Base-by-base conservation (phyloP, 140 eudicot species). In the Senecio squalidus region DNA sequence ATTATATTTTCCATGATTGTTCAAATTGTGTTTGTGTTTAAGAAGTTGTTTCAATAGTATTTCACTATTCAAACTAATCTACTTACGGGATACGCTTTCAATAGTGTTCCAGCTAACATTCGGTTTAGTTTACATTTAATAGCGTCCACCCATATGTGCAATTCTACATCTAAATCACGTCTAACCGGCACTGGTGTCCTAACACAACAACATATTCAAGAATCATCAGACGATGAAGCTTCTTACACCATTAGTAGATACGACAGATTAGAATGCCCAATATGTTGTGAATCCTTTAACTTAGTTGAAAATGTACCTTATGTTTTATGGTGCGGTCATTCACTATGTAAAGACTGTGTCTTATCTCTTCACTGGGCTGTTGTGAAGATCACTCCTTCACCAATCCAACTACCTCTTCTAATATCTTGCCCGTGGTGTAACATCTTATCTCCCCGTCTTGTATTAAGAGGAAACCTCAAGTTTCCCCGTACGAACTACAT, bases 391-490 rank as follows among this genome's bases (percentile, higher is more conserved):
- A 84, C 83, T 5, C 69, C 94, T 67, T 53, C 65, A 46, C 94
- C 89, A 13, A n/a, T 86, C 45, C 86, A 84, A 67, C 80, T 90
- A 36, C 97, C 97, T 16, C 89, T 86, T 63, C 68, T 90, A 26
- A 75, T 90, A 65, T 76, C 95, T 28, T 90, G 97, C 57, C 97
- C 95, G 2, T 90, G 97, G 97, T 90, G 97, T 82, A 86, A 67
- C 25, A 79, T 86, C 39, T 64, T 86, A 43, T 80, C 97, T 10
- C 76, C 79, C n/a, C 83, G 97, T 45, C 52, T 83, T 22, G 76
- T 90, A 38, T 74, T 83, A 60, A 66, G 53, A 59, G 95, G 91
- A 4, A 66, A 46, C 53, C 72, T 90, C 22, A 85, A 73, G 74
- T 86, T 80, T 56, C 95, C 97, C 10, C 76, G 90, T 4, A 90